These are phyloP conservation scores for Pythium scleroteichum DNA, from an alignment of 352 stramenopile genomes.

Conservation along the genomic window DNA sequence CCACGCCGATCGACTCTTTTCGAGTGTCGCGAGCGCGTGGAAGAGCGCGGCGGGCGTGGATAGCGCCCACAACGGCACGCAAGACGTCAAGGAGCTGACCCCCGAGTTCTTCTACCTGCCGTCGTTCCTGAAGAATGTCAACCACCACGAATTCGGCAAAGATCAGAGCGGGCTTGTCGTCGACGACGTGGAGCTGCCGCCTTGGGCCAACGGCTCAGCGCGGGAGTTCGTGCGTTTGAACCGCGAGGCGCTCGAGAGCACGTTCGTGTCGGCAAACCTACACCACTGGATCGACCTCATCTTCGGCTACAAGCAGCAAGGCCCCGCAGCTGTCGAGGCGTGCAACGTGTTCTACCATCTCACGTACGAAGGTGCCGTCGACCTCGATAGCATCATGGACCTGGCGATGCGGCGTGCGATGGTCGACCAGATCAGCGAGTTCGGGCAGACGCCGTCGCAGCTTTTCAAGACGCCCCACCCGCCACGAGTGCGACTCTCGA, in stretches of 20 bases:
- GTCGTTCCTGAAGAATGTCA: conserved; percentile 96
- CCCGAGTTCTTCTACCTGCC: conserved; percentile 98
- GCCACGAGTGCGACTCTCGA: conserved; percentile 25
- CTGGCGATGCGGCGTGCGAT: conserved; percentile 73
- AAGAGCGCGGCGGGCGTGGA: conserved; percentile 73
- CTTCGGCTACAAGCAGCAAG: conserved; percentile 97
- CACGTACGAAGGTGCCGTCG: conserved; percentile 97
- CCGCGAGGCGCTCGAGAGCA: conserved; percentile 94
- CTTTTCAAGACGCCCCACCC: conserved; percentile 87
- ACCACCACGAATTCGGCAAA: conserved; percentile 94
- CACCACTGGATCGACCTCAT: conserved; percentile 99
- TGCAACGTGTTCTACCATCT: conserved; percentile 99
- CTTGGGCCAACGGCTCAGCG: conserved; percentile 92
- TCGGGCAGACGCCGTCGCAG: conserved; percentile 97
- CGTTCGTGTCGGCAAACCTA: conserved; percentile 94
- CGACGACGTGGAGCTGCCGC: conserved; percentile 91
- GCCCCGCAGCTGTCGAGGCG: conserved; percentile 88
- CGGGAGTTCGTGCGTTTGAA: conserved; percentile 96
- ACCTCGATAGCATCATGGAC: conserved; percentile 89
- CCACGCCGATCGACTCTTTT: conserved; percentile 97
- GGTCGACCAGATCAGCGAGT: conserved; percentile 97
- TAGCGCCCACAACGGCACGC: conserved; percentile 74
- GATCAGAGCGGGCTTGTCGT: conserved; percentile 84
- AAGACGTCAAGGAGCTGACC: conserved; percentile 99
- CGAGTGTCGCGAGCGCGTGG: conserved; percentile 92